A percentile compares a stretch with the other conserved stretches of the same genome.
Evolutionary conservation across 169 alveolate species (phyloP).

Genomic region (Plasmodium sp.): DNA sequence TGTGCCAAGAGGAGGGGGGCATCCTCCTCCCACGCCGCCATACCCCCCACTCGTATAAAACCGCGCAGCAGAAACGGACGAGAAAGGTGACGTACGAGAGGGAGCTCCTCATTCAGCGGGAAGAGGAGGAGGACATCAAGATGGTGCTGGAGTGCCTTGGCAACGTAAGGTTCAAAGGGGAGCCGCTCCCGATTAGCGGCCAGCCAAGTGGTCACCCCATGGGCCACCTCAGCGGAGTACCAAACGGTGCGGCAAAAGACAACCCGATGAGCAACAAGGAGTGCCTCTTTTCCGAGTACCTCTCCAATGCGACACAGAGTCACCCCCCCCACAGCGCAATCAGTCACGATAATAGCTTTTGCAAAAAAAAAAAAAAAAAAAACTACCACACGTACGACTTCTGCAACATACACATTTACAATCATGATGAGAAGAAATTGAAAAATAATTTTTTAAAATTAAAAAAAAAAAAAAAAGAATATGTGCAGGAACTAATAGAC

Average conservation of each 20-base stretch:
- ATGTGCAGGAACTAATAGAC: slow-evolving; percentile 28
- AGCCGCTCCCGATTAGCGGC: neutral
- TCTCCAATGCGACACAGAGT: neutral
- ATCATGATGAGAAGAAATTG: slow-evolving; percentile 13
- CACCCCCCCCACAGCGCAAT: neutral
- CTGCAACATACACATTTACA: slow-evolving; percentile 55
- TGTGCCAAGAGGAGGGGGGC: neutral
- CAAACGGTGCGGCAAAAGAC: neutral
- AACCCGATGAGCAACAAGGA: neutral
- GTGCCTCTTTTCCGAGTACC: neutral
- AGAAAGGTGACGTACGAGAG: slow-evolving; percentile 13
- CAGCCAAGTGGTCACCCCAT: too few species aligned
- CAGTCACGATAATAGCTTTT: neutral
- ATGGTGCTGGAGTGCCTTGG: slow-evolving; percentile 69
- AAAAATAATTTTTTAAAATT: slow-evolving; percentile 65
- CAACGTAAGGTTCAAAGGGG: slow-evolving; percentile 40
- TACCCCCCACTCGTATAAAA: neutral
- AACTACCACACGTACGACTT: slow-evolving; percentile 39
- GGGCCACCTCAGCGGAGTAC: neutral
- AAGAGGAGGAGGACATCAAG: slow-evolving; percentile 68
- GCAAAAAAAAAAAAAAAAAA: slow-evolving; percentile 8
- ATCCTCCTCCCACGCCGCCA: neutral
- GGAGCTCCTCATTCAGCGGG: slow-evolving; percentile 33
- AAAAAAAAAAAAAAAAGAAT: slow-evolving; percentile 72
- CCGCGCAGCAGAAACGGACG: neutral